Evolutionary conservation across 129 eudicot species (phyloP).

Genomic region (Glebionis coronaria): DNA sequence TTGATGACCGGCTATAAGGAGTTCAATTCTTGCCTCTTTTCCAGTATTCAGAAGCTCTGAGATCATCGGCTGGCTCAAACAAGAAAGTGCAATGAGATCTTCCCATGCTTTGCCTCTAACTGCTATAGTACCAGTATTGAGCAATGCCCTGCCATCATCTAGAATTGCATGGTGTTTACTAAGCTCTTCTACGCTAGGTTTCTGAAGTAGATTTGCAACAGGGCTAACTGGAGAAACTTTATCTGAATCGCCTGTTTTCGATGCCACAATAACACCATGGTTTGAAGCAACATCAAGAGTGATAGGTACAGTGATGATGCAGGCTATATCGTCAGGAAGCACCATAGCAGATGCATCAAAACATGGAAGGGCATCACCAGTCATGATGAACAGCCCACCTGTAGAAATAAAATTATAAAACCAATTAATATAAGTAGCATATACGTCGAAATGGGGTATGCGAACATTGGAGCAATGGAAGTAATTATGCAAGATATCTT

Average conservation of each 20-base stretch:
- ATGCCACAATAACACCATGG: constrained; percentile 96
- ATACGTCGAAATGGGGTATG: too few species aligned
- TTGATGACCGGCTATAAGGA: not conserved
- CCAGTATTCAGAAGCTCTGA: constrained; percentile 57
- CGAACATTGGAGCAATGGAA: too few species aligned
- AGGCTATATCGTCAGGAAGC: constrained; percentile 84
- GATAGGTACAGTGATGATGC: constrained; percentile 89
- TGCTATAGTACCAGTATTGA: constrained; percentile 92
- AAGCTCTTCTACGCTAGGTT: constrained; percentile 79
- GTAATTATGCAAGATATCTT: too few species aligned
- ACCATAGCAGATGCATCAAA: constrained; percentile 89
- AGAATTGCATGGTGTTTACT: constrained; percentile 59
- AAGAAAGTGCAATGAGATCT: constrained; percentile 70
- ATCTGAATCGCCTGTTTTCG: constrained; percentile 40
- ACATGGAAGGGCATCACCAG: constrained; percentile 99
- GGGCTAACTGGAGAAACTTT: constrained; percentile 37
- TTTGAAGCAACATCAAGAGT: constrained; percentile 93
- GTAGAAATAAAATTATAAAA: constrained; percentile 18
- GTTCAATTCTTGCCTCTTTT: constrained; percentile 65
- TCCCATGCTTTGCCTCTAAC: constrained; percentile 90
- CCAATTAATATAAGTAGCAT: too few species aligned
- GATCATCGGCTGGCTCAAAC: constrained; percentile 69
- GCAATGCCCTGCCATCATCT: constrained; percentile 89
- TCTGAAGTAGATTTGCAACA: constrained; percentile 92
- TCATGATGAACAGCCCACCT: constrained; percentile 96